Evolutionary conservation across 2,329 filamentous ascomycete genomes (phyloP), one percentile per base, ranked within the genome.

Genomic region (Cladosporium cucumerinum): DNA sequence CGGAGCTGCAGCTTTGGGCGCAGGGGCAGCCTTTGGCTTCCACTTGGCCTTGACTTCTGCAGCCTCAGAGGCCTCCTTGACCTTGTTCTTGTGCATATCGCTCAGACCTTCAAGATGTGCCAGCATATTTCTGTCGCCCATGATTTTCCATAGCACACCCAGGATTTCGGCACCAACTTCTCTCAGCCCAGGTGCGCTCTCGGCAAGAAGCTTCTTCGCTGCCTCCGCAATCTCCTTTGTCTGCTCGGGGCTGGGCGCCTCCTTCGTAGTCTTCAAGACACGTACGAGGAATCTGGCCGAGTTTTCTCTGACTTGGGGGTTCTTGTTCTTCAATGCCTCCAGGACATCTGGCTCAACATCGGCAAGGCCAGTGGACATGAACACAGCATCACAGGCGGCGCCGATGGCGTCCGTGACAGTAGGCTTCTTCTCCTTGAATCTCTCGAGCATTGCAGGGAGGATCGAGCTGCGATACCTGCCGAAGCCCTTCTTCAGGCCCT

Each of bases 91-190:
- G 67, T 93, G 87, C 70, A 98, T 98, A 26, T 99, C 95, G 74
- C 99, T 95, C 2, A 99, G 82, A 3, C 92, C 92, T 68, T 97
- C 94, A 18, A 99, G 81, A 75, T 96, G 91, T 10, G 92, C 90
- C 51, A 90, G 92, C 95, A 99, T 99, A 61, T 91, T 91, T 65
- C 95, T 87, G 78, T 99, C 96, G 49, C 95, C 94, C 81, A 98
- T 91, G 63, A 99, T 98, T 81, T 98, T 99, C 95, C 97, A 98
- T 58, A 99, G 78, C 0, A 93, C 97, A 68, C 96, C 95, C 3
- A 99, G 82, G 36, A 95, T 88, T 77, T 99, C 95, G 16, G 93
- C 93, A 76, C 93, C 95, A 32, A 92, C 93, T 57, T 94, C 89
- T 78, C 95, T 87, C 66, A 96, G 86, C 3, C 85, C 89, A 71